A percentile compares a stretch with the other conserved stretches of the same genome.
Evolutionary conservation across 2,329 filamentous ascomycete genomes (phyloP).

Genomic region (Aureobasidium zeae): DNA sequence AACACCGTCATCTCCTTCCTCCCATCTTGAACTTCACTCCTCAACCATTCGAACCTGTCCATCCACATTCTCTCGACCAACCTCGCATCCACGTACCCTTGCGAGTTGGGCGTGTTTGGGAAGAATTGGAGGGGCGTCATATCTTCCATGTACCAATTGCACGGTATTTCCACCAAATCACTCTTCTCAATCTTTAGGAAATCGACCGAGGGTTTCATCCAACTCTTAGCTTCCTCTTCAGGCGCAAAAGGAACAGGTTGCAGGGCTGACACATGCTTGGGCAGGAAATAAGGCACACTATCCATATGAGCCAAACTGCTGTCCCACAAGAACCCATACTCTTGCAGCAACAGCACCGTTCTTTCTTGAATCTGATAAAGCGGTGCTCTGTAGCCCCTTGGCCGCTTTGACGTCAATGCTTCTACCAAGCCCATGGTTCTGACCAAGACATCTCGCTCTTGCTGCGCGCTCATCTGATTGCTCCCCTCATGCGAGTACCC

Average conservation of each 20-base stretch:
- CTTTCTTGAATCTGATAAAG: slow-evolving; percentile 43
- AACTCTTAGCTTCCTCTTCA: slow-evolving; percentile 30
- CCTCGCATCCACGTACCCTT: slow-evolving; percentile 49
- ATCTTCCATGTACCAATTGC: slow-evolving; percentile 45
- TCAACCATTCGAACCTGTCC: slow-evolving; percentile 50
- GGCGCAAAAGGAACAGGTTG: slow-evolving; percentile 33
- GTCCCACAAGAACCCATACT: slow-evolving; percentile 44
- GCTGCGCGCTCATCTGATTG: slow-evolving; percentile 37
- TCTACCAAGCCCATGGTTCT: slow-evolving; percentile 41
- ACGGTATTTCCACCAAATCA: slow-evolving; percentile 39
- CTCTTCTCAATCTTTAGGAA: slow-evolving; percentile 22
- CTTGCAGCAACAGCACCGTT: slow-evolving; percentile 41
- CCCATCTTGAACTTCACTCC: slow-evolving; percentile 30
- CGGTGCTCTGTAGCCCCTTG: slow-evolving; percentile 43
- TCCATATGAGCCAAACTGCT: slow-evolving; percentile 44
- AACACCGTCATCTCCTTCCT: slow-evolving; percentile 37
- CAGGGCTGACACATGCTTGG: slow-evolving; percentile 33
- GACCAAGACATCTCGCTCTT: slow-evolving; percentile 42
- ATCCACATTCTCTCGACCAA: slow-evolving; percentile 53
- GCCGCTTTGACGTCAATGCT: slow-evolving; percentile 37
- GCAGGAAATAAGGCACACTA: slow-evolving; percentile 41
- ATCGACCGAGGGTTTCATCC: slow-evolving; percentile 38
- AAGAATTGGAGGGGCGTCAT: slow-evolving; percentile 42
- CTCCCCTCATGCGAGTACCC: slow-evolving; percentile 43
- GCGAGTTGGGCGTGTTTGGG: slow-evolving; percentile 42